phyloP scores from a whole-genome alignment of 1,139 yeast genomes.

The Magnusiomyces starmeri region DNA sequence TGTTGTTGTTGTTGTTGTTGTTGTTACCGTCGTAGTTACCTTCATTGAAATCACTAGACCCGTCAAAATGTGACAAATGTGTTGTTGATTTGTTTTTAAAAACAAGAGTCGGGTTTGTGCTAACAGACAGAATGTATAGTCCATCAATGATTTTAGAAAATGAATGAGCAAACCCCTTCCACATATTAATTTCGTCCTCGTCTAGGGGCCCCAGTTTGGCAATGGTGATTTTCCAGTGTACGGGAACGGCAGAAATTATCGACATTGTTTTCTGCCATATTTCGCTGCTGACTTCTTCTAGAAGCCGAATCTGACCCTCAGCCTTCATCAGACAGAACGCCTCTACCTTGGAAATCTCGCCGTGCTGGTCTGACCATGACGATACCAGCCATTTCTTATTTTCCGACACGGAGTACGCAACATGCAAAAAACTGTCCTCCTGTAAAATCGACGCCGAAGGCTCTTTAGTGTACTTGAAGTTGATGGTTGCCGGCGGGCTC shows the following conservation, averaged over 20 bases:
- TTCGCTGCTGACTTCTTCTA: slow-evolving; percentile 51
- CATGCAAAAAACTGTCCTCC: slow-evolving; percentile 74
- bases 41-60: not conserved
- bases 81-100: no score
- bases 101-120: slow-evolving; percentile 51
- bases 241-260: slow-evolving; percentile 28
- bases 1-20: not conserved
- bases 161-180: slow-evolving; percentile 23
- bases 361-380: slow-evolving; percentile 85
- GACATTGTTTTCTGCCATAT: slow-evolving; percentile 49
- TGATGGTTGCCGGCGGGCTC: slow-evolving; percentile 36
- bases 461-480: slow-evolving; percentile 45
- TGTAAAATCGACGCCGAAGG: slow-evolving; percentile 38
- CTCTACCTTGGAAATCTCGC: slow-evolving; percentile 53
- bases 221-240: slow-evolving; percentile 34
- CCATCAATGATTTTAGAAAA: slow-evolving; percentile 46
- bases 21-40: not conserved
- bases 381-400: slow-evolving; percentile 83
- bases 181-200: slow-evolving; percentile 30
- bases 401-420: slow-evolving; percentile 75
- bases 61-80: no score
- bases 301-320: slow-evolving; percentile 27
- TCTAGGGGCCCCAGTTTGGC: slow-evolving; percentile 34
- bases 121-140: slow-evolving; percentile 66
- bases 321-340: slow-evolving; percentile 39